Conservation (phyloP, 179 eudicot species). For the Patellifolia procumbens region DNA sequence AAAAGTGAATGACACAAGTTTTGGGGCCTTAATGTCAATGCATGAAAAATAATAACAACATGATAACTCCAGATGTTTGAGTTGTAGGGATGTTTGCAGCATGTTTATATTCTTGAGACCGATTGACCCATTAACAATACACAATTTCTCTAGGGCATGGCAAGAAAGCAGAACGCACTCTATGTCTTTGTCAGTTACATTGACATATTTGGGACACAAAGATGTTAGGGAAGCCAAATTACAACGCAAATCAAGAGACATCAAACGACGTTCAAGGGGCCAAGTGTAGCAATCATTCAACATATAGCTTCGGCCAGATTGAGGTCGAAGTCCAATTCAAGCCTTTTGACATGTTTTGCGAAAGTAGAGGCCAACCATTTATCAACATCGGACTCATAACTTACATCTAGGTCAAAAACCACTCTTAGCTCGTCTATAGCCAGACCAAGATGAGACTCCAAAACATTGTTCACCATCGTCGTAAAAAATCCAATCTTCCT, state of each 20-base stretch:
- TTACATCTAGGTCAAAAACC: background rate
- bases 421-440: constrained; percentile 5
- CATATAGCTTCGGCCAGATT: too few species aligned
- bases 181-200: background rate
- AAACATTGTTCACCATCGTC: background rate
- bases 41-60: background rate
- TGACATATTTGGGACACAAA: background rate
- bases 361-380: constrained; percentile 9
- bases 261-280: background rate
- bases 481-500: background rate
- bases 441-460: background rate
- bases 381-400: background rate
- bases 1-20: background rate
- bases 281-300: background rate
- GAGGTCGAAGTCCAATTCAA: background rate
- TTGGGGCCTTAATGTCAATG: constrained; percentile 7
- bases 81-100: background rate
- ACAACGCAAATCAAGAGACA: background rate
- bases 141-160: background rate
- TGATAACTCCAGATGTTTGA: constrained; percentile 5
- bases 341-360: background rate
- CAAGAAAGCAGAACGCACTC: background rate
- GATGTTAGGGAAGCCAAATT: background rate
- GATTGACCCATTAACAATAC: background rate
- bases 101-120: background rate